Conservation (phyloP, 148 eudicot genomes). For the Polygonum aviculare region DNA sequence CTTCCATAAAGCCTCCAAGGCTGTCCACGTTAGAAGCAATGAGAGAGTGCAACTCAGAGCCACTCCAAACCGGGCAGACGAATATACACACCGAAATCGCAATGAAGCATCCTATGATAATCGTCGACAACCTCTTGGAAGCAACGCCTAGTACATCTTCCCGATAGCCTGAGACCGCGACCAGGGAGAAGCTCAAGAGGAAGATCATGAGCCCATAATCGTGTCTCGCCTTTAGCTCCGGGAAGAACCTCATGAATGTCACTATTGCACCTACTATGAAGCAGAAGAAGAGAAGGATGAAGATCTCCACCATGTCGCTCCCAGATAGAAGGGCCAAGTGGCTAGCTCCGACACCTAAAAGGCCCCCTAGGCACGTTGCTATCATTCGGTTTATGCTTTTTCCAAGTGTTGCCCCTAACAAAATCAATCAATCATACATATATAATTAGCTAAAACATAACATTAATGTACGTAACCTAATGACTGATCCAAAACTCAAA, state of each 20-base stretch:
- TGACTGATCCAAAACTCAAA: too few relatives aligned
- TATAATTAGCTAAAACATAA: too few relatives aligned
- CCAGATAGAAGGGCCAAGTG: conserved; percentile 24
- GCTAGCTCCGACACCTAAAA: conserved; percentile 39
- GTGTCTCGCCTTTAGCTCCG: conserved; percentile 50
- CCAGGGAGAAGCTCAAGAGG: conserved; percentile 47
- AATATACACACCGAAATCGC: conserved; percentile 34
- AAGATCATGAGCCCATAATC: conserved; percentile 64
- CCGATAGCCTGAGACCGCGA: conserved; percentile 50
- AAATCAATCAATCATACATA: background rate
- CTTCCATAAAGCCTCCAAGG: conserved; percentile 44
- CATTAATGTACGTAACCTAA: background rate
- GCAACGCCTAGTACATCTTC: conserved; percentile 23
- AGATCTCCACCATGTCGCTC: conserved; percentile 20
- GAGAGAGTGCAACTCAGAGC: conserved; percentile 52
- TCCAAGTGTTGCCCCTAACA: conserved; percentile 49
- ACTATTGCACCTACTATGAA: conserved; percentile 16
- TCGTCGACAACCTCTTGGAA: conserved; percentile 31
- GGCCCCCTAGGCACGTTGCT: conserved; percentile 44
- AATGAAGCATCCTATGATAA: conserved; percentile 35
- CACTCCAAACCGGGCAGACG: conserved; percentile 76
- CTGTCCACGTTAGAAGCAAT: conserved; percentile 32
- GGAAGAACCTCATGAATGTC: conserved; percentile 46
- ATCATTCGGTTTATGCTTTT: conserved; percentile 44
- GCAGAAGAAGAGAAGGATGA: conserved; percentile 16